A percentile compares a stretch with the other conserved stretches of the same genome.
phyloP scores from a whole-genome alignment of 1,139 yeast species.

The Protomyces macrosporus region DNA sequence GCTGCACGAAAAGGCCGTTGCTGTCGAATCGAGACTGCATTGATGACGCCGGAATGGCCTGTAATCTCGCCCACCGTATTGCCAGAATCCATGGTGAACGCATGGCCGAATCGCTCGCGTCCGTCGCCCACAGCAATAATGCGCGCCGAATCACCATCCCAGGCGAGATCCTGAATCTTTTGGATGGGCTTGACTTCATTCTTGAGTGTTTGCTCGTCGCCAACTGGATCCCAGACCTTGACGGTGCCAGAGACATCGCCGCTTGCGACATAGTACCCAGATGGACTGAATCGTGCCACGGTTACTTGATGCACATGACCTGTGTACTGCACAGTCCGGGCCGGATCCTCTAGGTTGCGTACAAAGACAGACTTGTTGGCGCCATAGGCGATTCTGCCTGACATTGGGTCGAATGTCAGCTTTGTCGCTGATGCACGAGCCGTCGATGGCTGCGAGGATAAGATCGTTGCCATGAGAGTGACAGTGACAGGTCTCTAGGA shows the following conservation, averaged over 20 bases:
- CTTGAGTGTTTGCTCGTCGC: constrained; percentile 59
- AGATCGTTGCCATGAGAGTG: background rate
- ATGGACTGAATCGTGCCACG: constrained; percentile 80
- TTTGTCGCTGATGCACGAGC: constrained; percentile 64
- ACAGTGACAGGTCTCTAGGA: too few species aligned
- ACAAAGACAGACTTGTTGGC: constrained; percentile 75
- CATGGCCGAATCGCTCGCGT: constrained; percentile 83
- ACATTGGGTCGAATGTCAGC: constrained; percentile 62
- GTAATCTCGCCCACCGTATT: constrained; percentile 91
- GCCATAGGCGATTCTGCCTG: constrained; percentile 71
- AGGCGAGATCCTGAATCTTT: constrained; percentile 72
- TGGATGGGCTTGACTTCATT: constrained; percentile 71
- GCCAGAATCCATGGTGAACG: constrained; percentile 90
- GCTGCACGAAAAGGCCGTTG: constrained; percentile 90
- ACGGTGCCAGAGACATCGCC: constrained; percentile 74
- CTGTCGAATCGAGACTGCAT: constrained; percentile 80
- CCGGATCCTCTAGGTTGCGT: constrained; percentile 55
- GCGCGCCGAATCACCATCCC: constrained; percentile 87
- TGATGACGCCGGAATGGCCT: constrained; percentile 83
- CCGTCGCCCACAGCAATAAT: constrained; percentile 95
- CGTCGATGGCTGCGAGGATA: constrained; percentile 52
- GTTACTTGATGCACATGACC: constrained; percentile 68
- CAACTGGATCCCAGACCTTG: constrained; percentile 75
- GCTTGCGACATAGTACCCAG: constrained; percentile 84
- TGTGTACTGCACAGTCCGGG: constrained; percentile 55